These are phyloP conservation scores for Alternaria dauci DNA, from an alignment of 2,329 filamentous ascomycete genomes.

Conservation along the genomic window DNA sequence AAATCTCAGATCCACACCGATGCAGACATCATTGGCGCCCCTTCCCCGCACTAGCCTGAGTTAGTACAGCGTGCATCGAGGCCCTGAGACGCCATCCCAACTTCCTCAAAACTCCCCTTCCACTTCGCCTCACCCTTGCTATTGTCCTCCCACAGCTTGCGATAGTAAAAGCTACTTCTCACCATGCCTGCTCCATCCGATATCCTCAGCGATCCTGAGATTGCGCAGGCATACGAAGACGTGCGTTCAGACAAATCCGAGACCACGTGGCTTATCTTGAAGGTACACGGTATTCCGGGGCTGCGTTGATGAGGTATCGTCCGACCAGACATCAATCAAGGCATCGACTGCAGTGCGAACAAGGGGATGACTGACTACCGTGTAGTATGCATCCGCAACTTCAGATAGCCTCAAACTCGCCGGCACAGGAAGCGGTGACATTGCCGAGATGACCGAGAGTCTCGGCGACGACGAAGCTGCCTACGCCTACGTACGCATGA, in stretches of 20 bases:
- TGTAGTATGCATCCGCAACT: slow-evolving; percentile 50
- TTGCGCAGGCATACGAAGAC: slow-evolving; percentile 70
- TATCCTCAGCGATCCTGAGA: slow-evolving; percentile 59
- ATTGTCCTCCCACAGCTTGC: not conserved
- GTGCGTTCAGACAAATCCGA: slow-evolving; percentile 72
- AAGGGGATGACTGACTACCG: not conserved
- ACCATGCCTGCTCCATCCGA: slow-evolving; percentile 42
- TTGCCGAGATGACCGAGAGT: slow-evolving; percentile 64
- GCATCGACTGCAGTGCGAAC: not conserved
- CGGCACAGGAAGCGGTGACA: slow-evolving; percentile 67
- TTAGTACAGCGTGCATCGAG: slow-evolving; percentile 1
- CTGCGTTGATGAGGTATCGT: not conserved
- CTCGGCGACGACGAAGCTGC: slow-evolving; percentile 69
- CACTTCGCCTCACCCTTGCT: slow-evolving; percentile 2
- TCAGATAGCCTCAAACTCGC: slow-evolving; percentile 66
- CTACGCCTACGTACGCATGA: slow-evolving; percentile 66
- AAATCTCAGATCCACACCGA: not conserved
- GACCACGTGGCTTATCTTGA: slow-evolving; percentile 73
- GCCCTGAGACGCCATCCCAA: slow-evolving; percentile 18
- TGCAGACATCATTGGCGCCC: not conserved
- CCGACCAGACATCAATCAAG: not conserved
- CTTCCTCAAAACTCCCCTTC: slow-evolving; percentile 17
- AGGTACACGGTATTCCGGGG: slow-evolving; percentile 52
- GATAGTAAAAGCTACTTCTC: not conserved
- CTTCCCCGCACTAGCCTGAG: slow-evolving; percentile 15